Base-by-base conservation (phyloP, 495 filamentous ascomycete species). In the Daldinia grandis region DNA sequence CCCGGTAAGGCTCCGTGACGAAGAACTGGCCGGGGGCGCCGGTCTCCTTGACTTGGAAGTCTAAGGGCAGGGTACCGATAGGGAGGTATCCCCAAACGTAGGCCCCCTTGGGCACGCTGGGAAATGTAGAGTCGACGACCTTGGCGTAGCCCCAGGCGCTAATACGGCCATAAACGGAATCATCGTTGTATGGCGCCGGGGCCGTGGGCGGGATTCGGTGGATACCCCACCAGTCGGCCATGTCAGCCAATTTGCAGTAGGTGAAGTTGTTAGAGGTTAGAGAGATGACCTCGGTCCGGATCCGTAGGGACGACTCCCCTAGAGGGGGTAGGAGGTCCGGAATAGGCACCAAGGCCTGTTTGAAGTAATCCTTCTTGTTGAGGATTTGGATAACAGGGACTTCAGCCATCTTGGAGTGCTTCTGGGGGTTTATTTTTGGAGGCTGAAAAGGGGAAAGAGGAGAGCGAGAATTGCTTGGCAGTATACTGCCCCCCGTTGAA, bases 121-220 rank as follows among this genome's bases (percentile, higher is more conserved):
- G 47, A 28, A 79, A 77, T 0, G 76, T 87, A 58, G 79, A 84
- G 31, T 87, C 84, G 27, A 82, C 64, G 4, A 89, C 81, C 9
- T 78, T 76, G 8, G 80, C 84, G 71, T 82, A 87, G 0, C 88
- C 87, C 87, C 88, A 89, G 15, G 81, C 83, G 27, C 83, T 82
- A 27, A 85, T 83, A 50, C 87, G 84, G 24, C 84, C 86, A 76
- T 85, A 89, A 1, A 73, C 66, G 10, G 76, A 40, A 5, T 64
- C 30, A 70, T 88, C 82, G 67, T 85, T 82, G 75, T 84, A 88
- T 9, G 85, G 82, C 0, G 78, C 78, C n/a, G 87, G 86, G 1
- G 81, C 80, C 7, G 74, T 64, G 0, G 71, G 56, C n/a, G 76
- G 73, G 2, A 77, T 64, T 1, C 70, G 73, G 73, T 81, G 80